phyloP scores from a whole-genome alignment of 2,329 filamentous ascomycete genomes.

The Ceratocystis harringtonii region DNA sequence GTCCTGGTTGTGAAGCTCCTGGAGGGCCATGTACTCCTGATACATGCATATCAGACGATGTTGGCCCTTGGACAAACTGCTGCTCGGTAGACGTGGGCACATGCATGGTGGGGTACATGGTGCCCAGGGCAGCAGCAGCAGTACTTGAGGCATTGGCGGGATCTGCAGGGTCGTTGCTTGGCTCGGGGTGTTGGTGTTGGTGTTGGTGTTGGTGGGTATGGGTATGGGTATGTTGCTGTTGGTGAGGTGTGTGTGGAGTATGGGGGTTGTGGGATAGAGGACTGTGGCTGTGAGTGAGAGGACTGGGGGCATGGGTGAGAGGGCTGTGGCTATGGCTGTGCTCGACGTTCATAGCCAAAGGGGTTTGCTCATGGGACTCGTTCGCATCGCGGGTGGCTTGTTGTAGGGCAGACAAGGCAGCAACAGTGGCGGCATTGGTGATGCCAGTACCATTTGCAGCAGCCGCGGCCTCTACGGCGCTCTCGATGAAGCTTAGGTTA shows the following conservation, averaged over 20 bases:
- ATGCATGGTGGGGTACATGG: slow-evolving; percentile 45
- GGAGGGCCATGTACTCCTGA: neutral
- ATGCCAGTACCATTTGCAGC: slow-evolving; percentile 27
- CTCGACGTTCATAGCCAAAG: slow-evolving; percentile 12
- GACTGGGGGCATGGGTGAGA: neutral
- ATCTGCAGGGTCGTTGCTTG: slow-evolving; percentile 30
- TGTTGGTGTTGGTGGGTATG: slow-evolving; percentile 11
- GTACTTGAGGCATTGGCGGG: slow-evolving; percentile 42
- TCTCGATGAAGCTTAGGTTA: slow-evolving; percentile 34
- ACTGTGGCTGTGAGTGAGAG: slow-evolving; percentile 11
- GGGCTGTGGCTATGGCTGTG: slow-evolving; percentile 9
- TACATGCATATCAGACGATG: slow-evolving; percentile 4
- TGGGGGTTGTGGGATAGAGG: slow-evolving; percentile 6
- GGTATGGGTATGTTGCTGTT: neutral
- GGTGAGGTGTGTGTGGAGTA: slow-evolving; percentile 20
- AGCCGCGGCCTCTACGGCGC: slow-evolving; percentile 32
- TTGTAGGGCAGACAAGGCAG: slow-evolving; percentile 37
- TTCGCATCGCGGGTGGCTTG: slow-evolving; percentile 31
- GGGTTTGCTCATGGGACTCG: slow-evolving; percentile 9
- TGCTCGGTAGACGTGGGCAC: slow-evolving; percentile 44
- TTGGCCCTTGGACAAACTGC: slow-evolving; percentile 39
- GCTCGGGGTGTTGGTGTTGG: slow-evolving; percentile 15
- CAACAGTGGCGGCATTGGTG: slow-evolving; percentile 15
- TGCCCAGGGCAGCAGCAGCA: slow-evolving; percentile 41
- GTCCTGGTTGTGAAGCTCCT: slow-evolving; percentile 3